Base-by-base conservation (phyloP, 2,329 filamentous ascomycete species). In the Pseudogymnoascus sp. region DNA sequence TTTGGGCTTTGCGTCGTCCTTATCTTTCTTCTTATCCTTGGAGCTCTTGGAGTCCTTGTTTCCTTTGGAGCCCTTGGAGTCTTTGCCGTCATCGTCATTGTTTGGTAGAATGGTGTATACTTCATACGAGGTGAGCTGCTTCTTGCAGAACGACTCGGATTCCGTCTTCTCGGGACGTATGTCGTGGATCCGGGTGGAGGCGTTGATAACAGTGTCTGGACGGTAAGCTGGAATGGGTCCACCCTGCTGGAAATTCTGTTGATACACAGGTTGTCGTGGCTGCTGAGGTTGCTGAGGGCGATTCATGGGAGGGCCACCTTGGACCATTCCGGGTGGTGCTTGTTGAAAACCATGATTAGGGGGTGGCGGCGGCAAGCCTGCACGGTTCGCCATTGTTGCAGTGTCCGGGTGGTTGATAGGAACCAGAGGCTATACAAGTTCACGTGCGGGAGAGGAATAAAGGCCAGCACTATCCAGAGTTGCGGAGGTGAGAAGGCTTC, bases 71-170 rank as follows among this genome's bases (percentile, higher is more conserved):
- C 31, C 37, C 2, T 60, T 60, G 33, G 18, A 23, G 56, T 37
- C 31, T 40, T 60, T 60, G 56, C 37, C 37, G n/a, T 60, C 56
- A 40, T 60, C 56, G n/a, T 60, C 37, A n/a, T 40, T 25, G 33
- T 4, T 40, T 60, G 56, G 56, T 8, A 40, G 18, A n/a, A 73
- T 67, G 0, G 68, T 69, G 50, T 64, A 67, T 11, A 66, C 69
- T 7, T 37, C 38, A 59, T 71, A 70, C 11, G 65, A 64, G 4
- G 71, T 72, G 18, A 73, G 60, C 47, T 66, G 67, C 63, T 71
- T 69, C 18, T 65, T 64, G 42, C 65, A 69, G 10, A 66, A 65
- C 5, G 65, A 64, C 16, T 70, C 70, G 8, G 69, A 66, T 56
- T 69, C 33, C 6, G 64, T 25, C 37, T 59, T 66, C 5, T 63